A percentile compares a stretch with the other conserved stretches of the same genome.
Evolutionary conservation across 306 rosid genomes (phyloP).

Genomic region (Quercus dentata): DNA sequence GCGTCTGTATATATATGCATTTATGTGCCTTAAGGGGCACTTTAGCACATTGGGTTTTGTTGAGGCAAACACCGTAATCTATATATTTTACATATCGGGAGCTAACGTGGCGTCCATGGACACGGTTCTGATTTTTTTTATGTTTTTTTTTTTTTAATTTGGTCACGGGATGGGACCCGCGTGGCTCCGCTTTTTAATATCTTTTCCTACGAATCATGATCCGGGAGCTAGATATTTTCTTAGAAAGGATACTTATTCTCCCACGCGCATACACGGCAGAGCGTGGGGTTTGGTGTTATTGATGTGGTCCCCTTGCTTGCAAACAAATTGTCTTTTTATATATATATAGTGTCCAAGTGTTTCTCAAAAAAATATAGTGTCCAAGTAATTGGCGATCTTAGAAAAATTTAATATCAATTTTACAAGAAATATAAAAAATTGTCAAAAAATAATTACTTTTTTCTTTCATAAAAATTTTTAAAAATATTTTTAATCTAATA

Average conservation of each 20-base stretch:
- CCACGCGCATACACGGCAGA: conserved; percentile 31
- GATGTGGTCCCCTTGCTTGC: conserved; percentile 26
- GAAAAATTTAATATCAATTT: no score
- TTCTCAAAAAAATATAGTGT: no score
- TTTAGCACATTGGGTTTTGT: not conserved
- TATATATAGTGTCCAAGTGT: no score
- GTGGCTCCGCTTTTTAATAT: conserved; percentile 13
- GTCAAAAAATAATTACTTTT: no score
- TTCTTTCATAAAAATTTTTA: no score
- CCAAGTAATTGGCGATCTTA: no score
- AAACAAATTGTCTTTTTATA: not conserved
- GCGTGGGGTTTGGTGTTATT: not conserved
- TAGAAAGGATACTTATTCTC: no score
- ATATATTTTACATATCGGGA: not conserved
- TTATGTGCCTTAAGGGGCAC: no score
- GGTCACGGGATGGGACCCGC: conserved; percentile 32
- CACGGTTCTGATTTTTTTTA: conserved; percentile 11
- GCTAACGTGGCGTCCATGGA: conserved; percentile 41
- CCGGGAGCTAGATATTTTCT: conserved; percentile 46
- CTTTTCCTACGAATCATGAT: conserved; percentile 44
- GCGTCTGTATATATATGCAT: no score
- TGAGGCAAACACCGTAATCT: conserved; percentile 28
- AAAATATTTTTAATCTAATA: no score
- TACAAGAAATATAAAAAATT: no score
- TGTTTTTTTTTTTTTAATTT: no score